Conservation (phyloP, 768 basidiomycete species). For the Leccinum uliginosum region DNA sequence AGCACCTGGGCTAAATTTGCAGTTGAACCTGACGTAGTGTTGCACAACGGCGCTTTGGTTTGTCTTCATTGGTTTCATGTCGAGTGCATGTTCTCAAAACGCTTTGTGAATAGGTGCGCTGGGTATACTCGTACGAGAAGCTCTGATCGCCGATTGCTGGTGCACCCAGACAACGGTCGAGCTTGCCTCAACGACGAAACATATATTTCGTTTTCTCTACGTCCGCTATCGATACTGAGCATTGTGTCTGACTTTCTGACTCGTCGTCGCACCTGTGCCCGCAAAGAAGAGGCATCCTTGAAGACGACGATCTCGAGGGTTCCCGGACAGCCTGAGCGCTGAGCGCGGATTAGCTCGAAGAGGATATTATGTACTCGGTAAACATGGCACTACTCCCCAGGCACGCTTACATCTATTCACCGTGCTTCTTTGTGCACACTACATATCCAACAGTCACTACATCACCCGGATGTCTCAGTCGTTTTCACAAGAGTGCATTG, state of each 20-base stretch:
- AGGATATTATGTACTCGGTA: no score
- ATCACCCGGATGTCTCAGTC: no score
- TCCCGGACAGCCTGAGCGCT: conserved; percentile 41
- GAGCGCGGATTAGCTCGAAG: no score
- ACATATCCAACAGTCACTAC: no score
- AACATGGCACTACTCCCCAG: no score
- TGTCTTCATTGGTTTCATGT: conserved; percentile 26
- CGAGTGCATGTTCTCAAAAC: neutral
- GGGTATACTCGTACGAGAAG: conserved; percentile 97
- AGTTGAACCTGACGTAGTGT: conserved; percentile 69
- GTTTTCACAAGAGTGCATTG: no score
- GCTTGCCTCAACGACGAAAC: conserved; percentile 67
- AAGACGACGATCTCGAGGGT: conserved; percentile 85
- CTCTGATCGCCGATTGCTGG: conserved; percentile 73
- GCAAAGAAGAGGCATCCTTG: conserved; percentile 67
- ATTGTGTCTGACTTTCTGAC: conserved; percentile 87
- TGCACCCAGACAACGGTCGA: conserved; percentile 78
- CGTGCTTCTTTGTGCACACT: no score
- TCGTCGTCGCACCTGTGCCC: conserved; percentile 41
- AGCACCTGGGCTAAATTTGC: conserved; percentile 64
- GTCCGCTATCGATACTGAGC: conserved; percentile 86
- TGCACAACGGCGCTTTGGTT: conserved; percentile 98
- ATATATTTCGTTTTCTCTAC: conserved; percentile 92
- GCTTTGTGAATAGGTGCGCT: conserved; percentile 67
- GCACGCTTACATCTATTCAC: no score